Percentiles rank a stretch among this genome's conserved stretches.
phyloP scores from a whole-genome alignment of 805 yeast species.

The Jamesozyma gamospora region DNA sequence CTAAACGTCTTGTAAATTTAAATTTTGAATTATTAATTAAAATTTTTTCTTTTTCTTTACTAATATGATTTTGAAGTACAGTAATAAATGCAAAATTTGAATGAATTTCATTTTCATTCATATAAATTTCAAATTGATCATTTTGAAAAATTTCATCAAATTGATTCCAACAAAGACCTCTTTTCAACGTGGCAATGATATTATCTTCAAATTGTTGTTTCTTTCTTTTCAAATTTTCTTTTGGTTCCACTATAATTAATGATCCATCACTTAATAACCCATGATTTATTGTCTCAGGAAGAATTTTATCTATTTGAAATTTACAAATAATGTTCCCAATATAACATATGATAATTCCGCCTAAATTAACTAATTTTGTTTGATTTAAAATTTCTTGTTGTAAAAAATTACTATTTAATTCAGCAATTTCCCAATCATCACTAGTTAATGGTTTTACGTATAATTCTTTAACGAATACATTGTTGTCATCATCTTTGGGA shows the following conservation, averaged over 20 bases:
- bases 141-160: background rate
- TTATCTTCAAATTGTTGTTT: slow-evolving; percentile 3
- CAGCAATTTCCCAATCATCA: slow-evolving; percentile 87
- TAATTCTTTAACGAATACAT: slow-evolving; percentile 40
- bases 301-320: slow-evolving; percentile 41
- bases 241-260: slow-evolving; percentile 74
- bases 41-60: slow-evolving; percentile 17
- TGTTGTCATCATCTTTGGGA: slow-evolving; percentile 3
- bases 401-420: slow-evolving; percentile 64
- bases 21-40: background rate
- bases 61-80: slow-evolving; percentile 16
- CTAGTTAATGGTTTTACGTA: slow-evolving; percentile 68
- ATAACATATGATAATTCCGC: slow-evolving; percentile 56
- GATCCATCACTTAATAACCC: slow-evolving; percentile 54
- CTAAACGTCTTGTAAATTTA: slow-evolving; percentile 1
- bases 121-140: background rate
- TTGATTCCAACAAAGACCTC: slow-evolving; percentile 4
- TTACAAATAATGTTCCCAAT: slow-evolving; percentile 55
- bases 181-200: background rate
- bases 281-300: slow-evolving; percentile 30
- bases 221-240: slow-evolving; percentile 29
- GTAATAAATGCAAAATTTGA: slow-evolving; percentile 25
- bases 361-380: slow-evolving; percentile 58
- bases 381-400: slow-evolving; percentile 71
- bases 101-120: slow-evolving; percentile 4